Base-by-base conservation (phyloP, 768 basidiomycete genomes). In the Hygrocybe punicea region DNA sequence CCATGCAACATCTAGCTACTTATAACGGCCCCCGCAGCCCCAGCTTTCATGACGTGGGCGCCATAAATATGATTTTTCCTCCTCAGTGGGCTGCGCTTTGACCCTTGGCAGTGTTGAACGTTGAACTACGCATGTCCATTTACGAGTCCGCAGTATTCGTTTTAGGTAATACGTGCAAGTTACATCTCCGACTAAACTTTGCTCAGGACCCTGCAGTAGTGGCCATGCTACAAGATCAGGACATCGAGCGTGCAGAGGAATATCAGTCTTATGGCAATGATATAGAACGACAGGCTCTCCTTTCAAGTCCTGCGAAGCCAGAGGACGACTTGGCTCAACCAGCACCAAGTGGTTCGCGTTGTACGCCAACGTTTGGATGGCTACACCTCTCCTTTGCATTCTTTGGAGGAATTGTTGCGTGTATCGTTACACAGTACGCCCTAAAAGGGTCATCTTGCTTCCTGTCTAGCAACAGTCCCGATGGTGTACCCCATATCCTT, bases 361-460 rank as follows among this genome's bases (percentile, higher is more conserved):
- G 29, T 29, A 29, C 47, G n/a, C 17, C 46, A 40, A 64, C 63
- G 51, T 78, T 77, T 61, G 69, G 64, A 34, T 44, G 63, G 17
- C 58, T 72, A 9, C 79, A 84, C 52, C 60, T 84, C 3, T 50
- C 73, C 1, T 66, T 69, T 0, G 81, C 86, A 0, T 88, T 88
- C 63, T 68, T 76, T 6, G 77, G 78, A 2, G 87, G 87, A 3
- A 63, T 80, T 19, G 56, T 79, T 14, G 77, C 78, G 2, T 84
- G 82, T 63, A 70, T 82, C 23, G 59, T 78, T 19, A 70, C 76
- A 11, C 84, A 87, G 59, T 72, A 75, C 69, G 66, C 77, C n/a
- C 61, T 80, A 49, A 78, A 78, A 62, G 68, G 75, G 36, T 61
- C 77, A 37, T 62, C 68, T 58, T 76, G 80, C 64, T 79, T 76